Base-by-base conservation (phyloP, 371 early-diverging fungal species). In the Mortierella sp. region DNA sequence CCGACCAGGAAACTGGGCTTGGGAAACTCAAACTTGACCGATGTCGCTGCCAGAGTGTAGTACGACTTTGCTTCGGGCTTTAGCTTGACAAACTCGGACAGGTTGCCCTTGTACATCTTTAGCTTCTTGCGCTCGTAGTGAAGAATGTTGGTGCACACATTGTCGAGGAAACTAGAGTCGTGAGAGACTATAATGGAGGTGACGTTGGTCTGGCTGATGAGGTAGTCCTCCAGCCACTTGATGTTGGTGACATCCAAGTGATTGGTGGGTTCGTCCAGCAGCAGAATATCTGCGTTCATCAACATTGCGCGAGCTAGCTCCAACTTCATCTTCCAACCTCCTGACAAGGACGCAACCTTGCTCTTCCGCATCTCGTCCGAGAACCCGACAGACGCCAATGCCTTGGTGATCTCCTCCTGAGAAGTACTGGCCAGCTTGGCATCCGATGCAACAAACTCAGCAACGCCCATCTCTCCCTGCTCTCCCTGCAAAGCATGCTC, bases 211-310 rank as follows among this genome's bases (percentile, higher is more conserved):
- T 93, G 91, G 72, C 91, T 89, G 77, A 90, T 89, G 41, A 97
- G 91, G 83, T 95, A 95, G 84, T 96, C 92, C 83, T 96, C 95
- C 38, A 97, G 88, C 96, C 96, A 97, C 44, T 92, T 92, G 74
- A 95, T 94, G 87, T 96, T 96, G 75, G 88, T 90, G 56, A 93
- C 94, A 88, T 97, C 97, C 93, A 97, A 90, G 89, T 97, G 97
- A 90, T 97, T 97, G 58, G 97, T 97, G 70, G 98, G 98, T 89
- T 97, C 98, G 88, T 97, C 98, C 77, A 97, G 88, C 70, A 97
- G 88, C 77, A 97, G 88, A 77, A 97, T 94, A 84, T 97, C 96
- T 29, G 97, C 96, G 60, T 96, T 93, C 88, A 92, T 89, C 75
- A 96, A 88, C 95, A 95, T 96, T n/a, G 96, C 95, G 79, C 95